These are phyloP conservation scores for Claviceps africana DNA, from an alignment of 2,329 filamentous ascomycete species.

Conservation along the genomic window DNA sequence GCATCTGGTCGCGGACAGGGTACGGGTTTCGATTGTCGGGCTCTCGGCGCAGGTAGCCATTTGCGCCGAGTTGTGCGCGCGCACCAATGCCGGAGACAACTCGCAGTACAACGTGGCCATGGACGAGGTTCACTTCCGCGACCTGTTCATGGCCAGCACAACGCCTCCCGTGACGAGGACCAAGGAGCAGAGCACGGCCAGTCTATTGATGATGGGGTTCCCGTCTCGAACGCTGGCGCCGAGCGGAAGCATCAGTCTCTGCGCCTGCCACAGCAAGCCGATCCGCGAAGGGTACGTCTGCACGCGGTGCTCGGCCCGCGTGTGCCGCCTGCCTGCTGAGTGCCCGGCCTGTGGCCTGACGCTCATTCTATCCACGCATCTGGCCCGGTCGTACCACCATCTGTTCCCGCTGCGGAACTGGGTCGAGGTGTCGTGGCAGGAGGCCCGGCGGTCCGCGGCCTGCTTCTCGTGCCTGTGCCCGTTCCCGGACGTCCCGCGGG, in stretches of 20 bases:
- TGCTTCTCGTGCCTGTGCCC: conserved; percentile 67
- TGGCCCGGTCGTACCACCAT: conserved; percentile 87
- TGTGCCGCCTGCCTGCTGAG: conserved; percentile 79
- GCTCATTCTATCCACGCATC: conserved; percentile 82
- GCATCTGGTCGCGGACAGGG: conserved; percentile 64
- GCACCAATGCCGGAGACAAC: conserved; percentile 70
- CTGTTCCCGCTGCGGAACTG: conserved; percentile 83
- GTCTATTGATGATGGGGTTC: conserved; percentile 94
- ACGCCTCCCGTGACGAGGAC: conserved; percentile 75
- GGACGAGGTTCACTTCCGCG: conserved; percentile 62
- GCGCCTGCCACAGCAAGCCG: conserved; percentile 79
- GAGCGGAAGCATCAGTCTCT: conserved; percentile 53
- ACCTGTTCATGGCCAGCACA: conserved; percentile 77
- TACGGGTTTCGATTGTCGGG: conserved; percentile 79
- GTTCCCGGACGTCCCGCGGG: conserved; percentile 45
- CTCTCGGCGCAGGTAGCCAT: conserved; percentile 86
- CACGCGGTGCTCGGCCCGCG: conserved; percentile 75
- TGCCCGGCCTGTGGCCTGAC: conserved; percentile 87
- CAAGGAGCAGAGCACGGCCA: conserved; percentile 41
- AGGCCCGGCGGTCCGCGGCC: conserved; percentile 45
- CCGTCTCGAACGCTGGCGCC: conserved; percentile 70
- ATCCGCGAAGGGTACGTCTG: conserved; percentile 79
- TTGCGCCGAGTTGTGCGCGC: conserved; percentile 75
- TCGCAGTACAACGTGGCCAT: conserved; percentile 70
- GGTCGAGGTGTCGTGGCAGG: conserved; percentile 74